phyloP scores from a whole-genome alignment of 768 basidiomycete genomes.

The Mycena rebaudengoi region DNA sequence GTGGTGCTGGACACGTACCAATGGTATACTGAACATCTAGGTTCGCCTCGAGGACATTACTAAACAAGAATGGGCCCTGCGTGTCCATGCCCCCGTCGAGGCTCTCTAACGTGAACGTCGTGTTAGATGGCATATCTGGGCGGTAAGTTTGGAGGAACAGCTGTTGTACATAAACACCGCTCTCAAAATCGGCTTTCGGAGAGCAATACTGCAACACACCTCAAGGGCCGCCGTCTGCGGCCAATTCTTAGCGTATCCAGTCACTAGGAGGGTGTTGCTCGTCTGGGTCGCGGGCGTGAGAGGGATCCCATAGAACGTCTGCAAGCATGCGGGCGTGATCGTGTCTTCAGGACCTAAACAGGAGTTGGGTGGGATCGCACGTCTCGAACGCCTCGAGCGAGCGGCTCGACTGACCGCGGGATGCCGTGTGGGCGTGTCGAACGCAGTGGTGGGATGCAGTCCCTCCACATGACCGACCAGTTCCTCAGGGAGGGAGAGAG shows the following conservation, averaged over 20 bases:
- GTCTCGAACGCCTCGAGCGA: no score
- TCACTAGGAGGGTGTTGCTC: conserved; percentile 4
- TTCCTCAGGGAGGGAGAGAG: background rate
- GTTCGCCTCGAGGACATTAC: background rate
- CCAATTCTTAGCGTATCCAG: background rate
- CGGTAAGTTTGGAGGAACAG: background rate
- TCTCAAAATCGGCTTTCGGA: background rate
- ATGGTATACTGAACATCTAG: conserved; percentile 5
- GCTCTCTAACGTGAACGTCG: background rate
- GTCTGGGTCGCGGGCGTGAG: background rate
- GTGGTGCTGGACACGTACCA: no score
- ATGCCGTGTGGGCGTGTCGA: background rate
- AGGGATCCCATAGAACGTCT: conserved; percentile 8
- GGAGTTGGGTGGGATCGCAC: background rate
- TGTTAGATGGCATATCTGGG: background rate
- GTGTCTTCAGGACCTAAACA: background rate
- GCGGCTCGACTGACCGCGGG: background rate
- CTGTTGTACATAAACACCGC: background rate
- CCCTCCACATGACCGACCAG: background rate
- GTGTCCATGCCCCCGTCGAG: background rate
- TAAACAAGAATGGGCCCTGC: no score
- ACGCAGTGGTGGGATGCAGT: background rate
- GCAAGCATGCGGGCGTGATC: conserved; percentile 9
- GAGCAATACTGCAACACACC: background rate
- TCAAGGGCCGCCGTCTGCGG: background rate